These are phyloP conservation scores for Kuraishia hungarica DNA, from an alignment of 805 yeast genomes.

Conservation along the genomic window DNA sequence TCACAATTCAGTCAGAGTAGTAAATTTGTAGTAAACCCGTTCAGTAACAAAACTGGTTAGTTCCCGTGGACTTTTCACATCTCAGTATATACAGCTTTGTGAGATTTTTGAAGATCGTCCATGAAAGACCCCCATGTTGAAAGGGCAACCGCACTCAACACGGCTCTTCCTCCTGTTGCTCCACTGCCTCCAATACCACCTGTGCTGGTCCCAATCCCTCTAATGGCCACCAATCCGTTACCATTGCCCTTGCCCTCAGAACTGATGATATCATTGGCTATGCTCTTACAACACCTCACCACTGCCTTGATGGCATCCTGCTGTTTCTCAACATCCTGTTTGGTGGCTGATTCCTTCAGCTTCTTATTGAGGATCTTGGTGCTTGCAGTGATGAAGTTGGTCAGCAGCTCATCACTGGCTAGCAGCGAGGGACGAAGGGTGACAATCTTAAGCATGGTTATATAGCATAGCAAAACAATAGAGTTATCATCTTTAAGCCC, in stretches of 20 bases:
- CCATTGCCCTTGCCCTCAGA: not conserved
- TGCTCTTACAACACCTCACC: slow-evolving; percentile 19
- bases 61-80: no score
- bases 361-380: slow-evolving; percentile 35
- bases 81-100: not conserved
- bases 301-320: slow-evolving; percentile 31
- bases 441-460: slow-evolving; percentile 31
- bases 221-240: not conserved
- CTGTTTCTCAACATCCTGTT: slow-evolving; percentile 54
- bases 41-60: no score
- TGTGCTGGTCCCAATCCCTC: not conserved
- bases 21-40: no score
- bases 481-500: slow-evolving; percentile 58
- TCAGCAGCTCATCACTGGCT: slow-evolving; percentile 7
- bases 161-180: not conserved
- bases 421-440: slow-evolving; percentile 19
- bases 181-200: not conserved
- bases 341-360: slow-evolving; percentile 52
- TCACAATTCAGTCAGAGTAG: no score
- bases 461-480: slow-evolving; percentile 45
- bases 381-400: slow-evolving; percentile 24
- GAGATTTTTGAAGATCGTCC: not conserved
- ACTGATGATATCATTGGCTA: slow-evolving; percentile 7
- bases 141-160: not conserved
- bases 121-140: not conserved